A percentile compares a stretch with the other conserved stretches of the same genome.
Conservation (phyloP, 2,329 filamentous ascomycete species). For the Mycocentrospora acerina region DNA sequence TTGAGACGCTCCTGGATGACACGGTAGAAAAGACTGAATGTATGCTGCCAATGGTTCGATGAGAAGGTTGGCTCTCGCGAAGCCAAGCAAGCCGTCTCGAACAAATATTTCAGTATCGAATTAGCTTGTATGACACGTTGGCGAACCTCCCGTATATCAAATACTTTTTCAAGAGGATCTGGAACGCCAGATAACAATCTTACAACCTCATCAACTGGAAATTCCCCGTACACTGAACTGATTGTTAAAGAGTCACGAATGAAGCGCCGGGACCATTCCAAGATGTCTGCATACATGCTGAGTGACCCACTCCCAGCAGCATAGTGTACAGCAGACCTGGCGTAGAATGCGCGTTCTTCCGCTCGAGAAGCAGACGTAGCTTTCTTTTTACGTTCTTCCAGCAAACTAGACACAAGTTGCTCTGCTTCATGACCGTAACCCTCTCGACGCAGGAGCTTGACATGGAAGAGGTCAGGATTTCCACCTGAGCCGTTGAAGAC, state of each 20-base stretch:
- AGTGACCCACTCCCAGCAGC: conserved; percentile 38
- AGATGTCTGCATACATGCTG: conserved; percentile 27
- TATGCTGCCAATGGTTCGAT: conserved; percentile 26
- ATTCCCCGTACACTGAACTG: conserved; percentile 22
- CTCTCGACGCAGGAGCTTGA: conserved; percentile 12
- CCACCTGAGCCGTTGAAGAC: conserved; percentile 2
- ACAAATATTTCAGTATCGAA: conserved; percentile 24
- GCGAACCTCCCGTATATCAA: conserved; percentile 6
- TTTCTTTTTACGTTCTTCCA: conserved; percentile 24
- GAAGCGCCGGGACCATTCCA: conserved; percentile 41
- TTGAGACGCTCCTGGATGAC: conserved; percentile 18
- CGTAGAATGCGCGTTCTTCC: conserved; percentile 30
- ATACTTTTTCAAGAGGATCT: background rate
- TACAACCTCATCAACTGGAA: conserved; percentile 20
- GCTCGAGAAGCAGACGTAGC: conserved; percentile 26
- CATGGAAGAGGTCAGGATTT: conserved; percentile 19
- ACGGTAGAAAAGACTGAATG: conserved; percentile 18
- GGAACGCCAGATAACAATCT: conserved; percentile 26
- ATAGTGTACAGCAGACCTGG: conserved; percentile 27
- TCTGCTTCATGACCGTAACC: conserved; percentile 12
- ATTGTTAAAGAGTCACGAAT: conserved; percentile 37
- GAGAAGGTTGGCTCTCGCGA: conserved; percentile 38
- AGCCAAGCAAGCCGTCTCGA: conserved; percentile 32
- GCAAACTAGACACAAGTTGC: conserved; percentile 5
- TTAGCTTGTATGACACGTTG: conserved; percentile 30